Conservation (phyloP, 2,329 filamentous ascomycete genomes). For the Magnaporthiopsis poae region DNA sequence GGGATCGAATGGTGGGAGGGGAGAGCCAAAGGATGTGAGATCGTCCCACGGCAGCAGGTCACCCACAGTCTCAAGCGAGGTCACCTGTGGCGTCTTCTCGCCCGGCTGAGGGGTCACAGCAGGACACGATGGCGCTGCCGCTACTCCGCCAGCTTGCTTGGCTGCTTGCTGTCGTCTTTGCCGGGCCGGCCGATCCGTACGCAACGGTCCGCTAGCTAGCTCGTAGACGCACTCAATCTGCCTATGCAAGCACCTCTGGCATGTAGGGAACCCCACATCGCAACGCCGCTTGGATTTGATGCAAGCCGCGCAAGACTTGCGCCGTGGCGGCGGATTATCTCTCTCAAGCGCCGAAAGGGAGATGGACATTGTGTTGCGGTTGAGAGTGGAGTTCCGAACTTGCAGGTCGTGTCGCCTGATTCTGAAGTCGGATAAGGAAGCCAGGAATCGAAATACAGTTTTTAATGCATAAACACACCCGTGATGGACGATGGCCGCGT, state of each 20-base stretch:
- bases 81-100: too few relatives aligned
- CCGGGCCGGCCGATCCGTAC: not conserved
- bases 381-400: not conserved
- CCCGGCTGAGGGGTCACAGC: too few relatives aligned
- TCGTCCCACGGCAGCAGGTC: not conserved
- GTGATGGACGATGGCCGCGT: too few relatives aligned
- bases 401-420: not conserved
- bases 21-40: not conserved
- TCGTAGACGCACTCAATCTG: constrained; percentile 37
- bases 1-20: not conserved
- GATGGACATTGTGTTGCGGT: constrained; percentile 7
- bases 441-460: too few relatives aligned
- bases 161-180: not conserved
- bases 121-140: too few relatives aligned
- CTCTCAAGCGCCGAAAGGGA: constrained; percentile 23
- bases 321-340: constrained; percentile 35
- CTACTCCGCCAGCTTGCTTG: not conserved
- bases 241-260: constrained; percentile 41
- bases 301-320: constrained; percentile 49
- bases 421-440: not conserved
- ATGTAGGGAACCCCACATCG: constrained; percentile 40
- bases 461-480: not conserved
- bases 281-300: constrained; percentile 49
- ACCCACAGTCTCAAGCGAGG: not conserved
- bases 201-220: too few relatives aligned